These are phyloP conservation scores for Oryza australiensis DNA, from an alignment of 176 grass and related monocot species.

Conservation along the genomic window DNA sequence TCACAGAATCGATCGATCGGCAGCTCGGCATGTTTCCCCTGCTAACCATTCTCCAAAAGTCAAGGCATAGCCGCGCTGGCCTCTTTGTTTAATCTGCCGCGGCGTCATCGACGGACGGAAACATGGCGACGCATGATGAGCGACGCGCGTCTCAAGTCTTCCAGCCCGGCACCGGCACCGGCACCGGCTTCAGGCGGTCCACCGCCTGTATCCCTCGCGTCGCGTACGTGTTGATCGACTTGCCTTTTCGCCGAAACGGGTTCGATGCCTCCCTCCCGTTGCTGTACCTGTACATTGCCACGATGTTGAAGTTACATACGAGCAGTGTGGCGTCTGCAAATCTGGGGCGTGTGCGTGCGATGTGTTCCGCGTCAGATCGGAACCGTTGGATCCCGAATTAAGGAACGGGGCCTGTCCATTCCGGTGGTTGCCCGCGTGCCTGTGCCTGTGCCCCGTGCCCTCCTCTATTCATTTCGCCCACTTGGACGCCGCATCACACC, in stretches of 20 bases:
- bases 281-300: neutral
- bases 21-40: neutral
- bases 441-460: neutral
- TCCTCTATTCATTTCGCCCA: neutral
- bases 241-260: neutral
- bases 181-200: neutral
- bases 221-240: slow-evolving; percentile 24
- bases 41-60: neutral
- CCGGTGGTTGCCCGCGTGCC: neutral
- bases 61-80: neutral
- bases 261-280: neutral
- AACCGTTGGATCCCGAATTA: neutral
- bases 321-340: neutral
- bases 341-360: neutral
- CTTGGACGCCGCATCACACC: slow-evolving; percentile 3
- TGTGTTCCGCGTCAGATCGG: neutral
- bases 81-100: slow-evolving; percentile 26
- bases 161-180: neutral
- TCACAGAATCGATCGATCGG: neutral
- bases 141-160: neutral
- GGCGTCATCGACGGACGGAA: slow-evolving; percentile 25
- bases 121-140: slow-evolving; percentile 20
- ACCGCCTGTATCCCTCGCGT: neutral
- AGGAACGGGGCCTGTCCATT: neutral
- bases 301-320: neutral